These are phyloP conservation scores for Coemansia reversa DNA, from an alignment of 192 early-diverging fungal genomes.

Conservation along the genomic window DNA sequence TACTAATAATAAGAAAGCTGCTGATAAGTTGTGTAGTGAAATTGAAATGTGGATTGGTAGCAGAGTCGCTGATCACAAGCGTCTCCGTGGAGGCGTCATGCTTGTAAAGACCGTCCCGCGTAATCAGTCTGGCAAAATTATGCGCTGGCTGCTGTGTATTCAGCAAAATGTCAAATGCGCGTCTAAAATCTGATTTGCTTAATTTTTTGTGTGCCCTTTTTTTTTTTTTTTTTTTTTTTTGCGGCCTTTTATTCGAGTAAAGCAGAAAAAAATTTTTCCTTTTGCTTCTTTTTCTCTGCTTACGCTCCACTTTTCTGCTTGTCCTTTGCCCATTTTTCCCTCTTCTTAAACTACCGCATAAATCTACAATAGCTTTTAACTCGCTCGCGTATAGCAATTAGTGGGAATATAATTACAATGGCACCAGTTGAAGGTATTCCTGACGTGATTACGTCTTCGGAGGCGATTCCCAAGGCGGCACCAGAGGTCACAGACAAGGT, in stretches of 20 bases:
- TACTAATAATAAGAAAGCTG: background rate
- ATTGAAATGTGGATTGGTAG: conserved; percentile 20
- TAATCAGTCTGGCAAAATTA: conserved; percentile 42
- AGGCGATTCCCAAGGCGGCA: conserved; percentile 1
- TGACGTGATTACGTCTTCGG: conserved; percentile 20
- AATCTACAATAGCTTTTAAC: too few relatives aligned
- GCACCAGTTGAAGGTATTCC: conserved; percentile 42
- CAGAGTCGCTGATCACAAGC: conserved; percentile 40
- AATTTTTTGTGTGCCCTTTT: background rate
- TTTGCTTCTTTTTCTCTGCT: conserved; percentile 2
- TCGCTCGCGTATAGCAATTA: background rate
- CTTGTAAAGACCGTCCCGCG: conserved; percentile 25
- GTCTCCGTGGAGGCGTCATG: conserved; percentile 40
- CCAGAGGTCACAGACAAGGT: conserved; percentile 28
- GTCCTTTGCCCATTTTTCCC: conserved; percentile 8
- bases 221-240: conserved; percentile 10
- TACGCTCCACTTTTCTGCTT: background rate
- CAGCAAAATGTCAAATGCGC: conserved; percentile 8
- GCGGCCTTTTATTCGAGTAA: conserved; percentile 3
- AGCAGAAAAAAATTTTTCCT: conserved; percentile 4
- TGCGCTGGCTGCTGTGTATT: conserved; percentile 29
- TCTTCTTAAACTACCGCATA: background rate
- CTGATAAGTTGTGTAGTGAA: background rate
- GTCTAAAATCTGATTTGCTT: conserved; percentile 30
- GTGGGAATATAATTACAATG: conserved; percentile 11